Conservation (phyloP, 148 eudicot genomes). For the Fallopia convolvulus region DNA sequence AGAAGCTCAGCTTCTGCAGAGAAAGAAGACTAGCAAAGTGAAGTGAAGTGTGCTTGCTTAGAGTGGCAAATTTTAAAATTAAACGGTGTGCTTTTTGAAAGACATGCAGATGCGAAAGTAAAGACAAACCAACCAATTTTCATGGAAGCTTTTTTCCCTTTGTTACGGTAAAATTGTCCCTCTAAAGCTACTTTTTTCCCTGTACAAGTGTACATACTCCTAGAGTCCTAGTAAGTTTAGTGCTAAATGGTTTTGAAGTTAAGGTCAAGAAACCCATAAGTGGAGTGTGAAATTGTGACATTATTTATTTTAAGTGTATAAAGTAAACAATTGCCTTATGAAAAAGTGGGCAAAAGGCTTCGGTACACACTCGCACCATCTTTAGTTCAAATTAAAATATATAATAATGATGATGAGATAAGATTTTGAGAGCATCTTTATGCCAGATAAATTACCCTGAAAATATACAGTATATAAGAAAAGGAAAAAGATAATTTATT, state of each 20-base stretch:
- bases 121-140: not conserved
- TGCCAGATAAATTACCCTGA: not conserved
- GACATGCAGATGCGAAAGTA: not conserved
- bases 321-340: not conserved
- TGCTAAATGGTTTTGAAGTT: not conserved
- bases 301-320: not conserved
- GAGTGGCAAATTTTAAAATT: not conserved
- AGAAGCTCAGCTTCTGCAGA: not conserved
- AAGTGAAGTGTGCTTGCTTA: not conserved
- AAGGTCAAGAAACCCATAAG: not conserved
- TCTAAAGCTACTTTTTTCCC: not conserved
- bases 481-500: not conserved
- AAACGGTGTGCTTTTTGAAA: not conserved
- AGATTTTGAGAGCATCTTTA: not conserved
- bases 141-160: constrained; percentile 4
- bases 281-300: not conserved
- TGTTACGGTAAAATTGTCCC: constrained; percentile 6
- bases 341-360: not conserved
- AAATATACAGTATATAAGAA: too few species aligned
- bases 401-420: not conserved
- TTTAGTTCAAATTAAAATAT: not conserved
- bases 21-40: not conserved
- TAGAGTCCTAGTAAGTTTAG: not conserved
- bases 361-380: not conserved
- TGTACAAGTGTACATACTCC: not conserved